Evolutionary conservation across 2,329 filamentous ascomycete species (phyloP).

Genomic region (Cladophialophora immunda): DNA sequence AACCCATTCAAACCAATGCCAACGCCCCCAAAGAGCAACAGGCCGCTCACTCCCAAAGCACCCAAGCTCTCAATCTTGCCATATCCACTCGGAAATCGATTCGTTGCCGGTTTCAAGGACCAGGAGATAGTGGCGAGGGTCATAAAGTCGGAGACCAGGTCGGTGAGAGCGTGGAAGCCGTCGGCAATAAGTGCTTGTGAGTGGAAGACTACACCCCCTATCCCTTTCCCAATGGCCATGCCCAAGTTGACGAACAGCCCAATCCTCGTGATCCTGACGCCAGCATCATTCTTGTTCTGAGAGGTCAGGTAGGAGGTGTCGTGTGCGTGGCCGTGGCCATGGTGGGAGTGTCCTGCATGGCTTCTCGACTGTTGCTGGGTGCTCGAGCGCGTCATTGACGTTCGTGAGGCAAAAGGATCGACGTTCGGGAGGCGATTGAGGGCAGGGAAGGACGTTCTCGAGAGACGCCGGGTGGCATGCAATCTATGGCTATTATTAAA

Average conservation of each 20-base stretch:
- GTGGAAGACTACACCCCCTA: conserved; percentile 93
- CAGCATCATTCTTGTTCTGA: conserved; percentile 86
- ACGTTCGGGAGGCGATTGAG: conserved; percentile 1
- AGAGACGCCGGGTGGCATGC: conserved; percentile 9
- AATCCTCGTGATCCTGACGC: conserved; percentile 90
- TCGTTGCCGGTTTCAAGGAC: conserved; percentile 84
- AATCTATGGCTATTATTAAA: conserved; percentile 18
- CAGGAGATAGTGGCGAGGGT: conserved; percentile 94
- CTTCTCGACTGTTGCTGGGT: conserved; percentile 32
- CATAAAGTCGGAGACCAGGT: conserved; percentile 92
- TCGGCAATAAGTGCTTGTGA: conserved; percentile 93
- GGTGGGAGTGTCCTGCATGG: conserved; percentile 63
- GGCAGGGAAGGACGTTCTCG: conserved; percentile 16
- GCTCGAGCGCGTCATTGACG: conserved; percentile 25
- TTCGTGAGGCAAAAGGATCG: conserved; percentile 4
- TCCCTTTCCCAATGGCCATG: conserved; percentile 93
- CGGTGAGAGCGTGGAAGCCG: conserved; percentile 93
- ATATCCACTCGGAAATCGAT: conserved; percentile 87
- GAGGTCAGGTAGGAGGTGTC: conserved; percentile 86
- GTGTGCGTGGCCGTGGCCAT: conserved; percentile 78
- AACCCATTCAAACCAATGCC: conserved; percentile 88
- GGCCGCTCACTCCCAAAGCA: conserved; percentile 88
- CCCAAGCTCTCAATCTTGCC: conserved; percentile 98
- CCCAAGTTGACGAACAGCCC: conserved; percentile 87
- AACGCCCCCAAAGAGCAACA: conserved; percentile 86